Percentiles rank a stretch among this genome's conserved stretches.
Evolutionary conservation across 2,329 filamentous ascomycete genomes (phyloP).

Genomic region (Aspergillus terreus): DNA sequence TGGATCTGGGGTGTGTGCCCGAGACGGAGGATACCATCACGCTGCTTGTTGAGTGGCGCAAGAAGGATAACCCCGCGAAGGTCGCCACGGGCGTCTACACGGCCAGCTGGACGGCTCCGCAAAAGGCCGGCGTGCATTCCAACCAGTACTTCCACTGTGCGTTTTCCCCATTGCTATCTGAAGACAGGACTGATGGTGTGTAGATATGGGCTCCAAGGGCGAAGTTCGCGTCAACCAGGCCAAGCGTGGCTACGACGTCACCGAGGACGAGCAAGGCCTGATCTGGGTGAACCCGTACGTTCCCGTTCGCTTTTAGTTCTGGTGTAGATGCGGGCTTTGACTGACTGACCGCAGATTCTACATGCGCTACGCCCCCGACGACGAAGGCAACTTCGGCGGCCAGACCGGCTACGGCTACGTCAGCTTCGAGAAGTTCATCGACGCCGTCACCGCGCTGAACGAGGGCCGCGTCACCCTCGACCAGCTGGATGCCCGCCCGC

Average conservation of each 20-base stretch:
- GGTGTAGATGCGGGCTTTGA: background rate
- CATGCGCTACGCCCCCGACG: conserved; percentile 90
- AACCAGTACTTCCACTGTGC: conserved; percentile 91
- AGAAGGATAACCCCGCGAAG: conserved; percentile 64
- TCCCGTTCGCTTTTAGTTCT: background rate
- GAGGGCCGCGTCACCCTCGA: conserved; percentile 67
- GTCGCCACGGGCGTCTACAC: conserved; percentile 87
- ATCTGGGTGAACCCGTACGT: conserved; percentile 80
- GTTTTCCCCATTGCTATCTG: conserved; percentile 6
- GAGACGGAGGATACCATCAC: conserved; percentile 93
- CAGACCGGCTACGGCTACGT: conserved; percentile 92
- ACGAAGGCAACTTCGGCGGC: conserved; percentile 89
- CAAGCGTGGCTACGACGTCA: conserved; percentile 90
- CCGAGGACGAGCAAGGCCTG: conserved; percentile 69
- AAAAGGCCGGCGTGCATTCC: conserved; percentile 89
- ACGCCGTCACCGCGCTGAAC: conserved; percentile 76
- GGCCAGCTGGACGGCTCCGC: conserved; percentile 89
- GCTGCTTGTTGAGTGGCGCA: conserved; percentile 81
- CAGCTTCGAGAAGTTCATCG: conserved; percentile 93
- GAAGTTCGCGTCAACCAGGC: conserved; percentile 90
- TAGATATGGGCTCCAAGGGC: conserved; percentile 71
- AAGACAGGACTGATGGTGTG: background rate
- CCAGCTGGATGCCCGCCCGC: conserved; percentile 72
- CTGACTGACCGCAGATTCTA: conserved; percentile 59
- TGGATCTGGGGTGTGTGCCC: conserved; percentile 70